phyloP scores from a whole-genome alignment of 139 green algal species.

The Micractinium conductrix region DNA sequence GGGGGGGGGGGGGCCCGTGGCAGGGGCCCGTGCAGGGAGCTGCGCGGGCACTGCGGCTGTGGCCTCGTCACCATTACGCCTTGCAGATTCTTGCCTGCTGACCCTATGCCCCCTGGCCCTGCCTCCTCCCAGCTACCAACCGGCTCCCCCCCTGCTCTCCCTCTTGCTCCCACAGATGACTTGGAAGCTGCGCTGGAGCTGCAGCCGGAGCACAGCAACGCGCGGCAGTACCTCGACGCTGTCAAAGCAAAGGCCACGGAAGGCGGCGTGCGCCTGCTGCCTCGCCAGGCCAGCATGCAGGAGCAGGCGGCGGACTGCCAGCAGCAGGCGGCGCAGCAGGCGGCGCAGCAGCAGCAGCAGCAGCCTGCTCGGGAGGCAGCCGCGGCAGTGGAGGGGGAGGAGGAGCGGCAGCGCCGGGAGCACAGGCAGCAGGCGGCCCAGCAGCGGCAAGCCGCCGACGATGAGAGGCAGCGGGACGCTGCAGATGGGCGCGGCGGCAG shows the following conservation, averaged over 20 bases:
- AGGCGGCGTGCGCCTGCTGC: background rate
- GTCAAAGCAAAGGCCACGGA: slow-evolving; percentile 5
- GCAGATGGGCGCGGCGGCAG: background rate
- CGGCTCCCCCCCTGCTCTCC: background rate
- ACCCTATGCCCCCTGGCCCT: too few species aligned
- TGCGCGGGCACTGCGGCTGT: too few species aligned
- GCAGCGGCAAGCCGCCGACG: background rate
- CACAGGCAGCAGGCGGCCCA: background rate
- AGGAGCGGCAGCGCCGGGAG: slow-evolving; percentile 4
- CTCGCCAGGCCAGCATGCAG: background rate
- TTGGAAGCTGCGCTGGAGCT: slow-evolving; percentile 39
- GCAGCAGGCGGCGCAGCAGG: background rate
- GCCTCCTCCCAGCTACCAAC: too few species aligned
- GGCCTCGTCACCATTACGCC: too few species aligned
- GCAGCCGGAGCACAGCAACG: slow-evolving; percentile 37
- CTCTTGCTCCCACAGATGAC: slow-evolving; percentile 20
- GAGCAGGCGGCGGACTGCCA: too few species aligned
- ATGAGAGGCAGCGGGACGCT: background rate
- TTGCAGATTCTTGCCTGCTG: too few species aligned
- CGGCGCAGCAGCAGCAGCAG: background rate
- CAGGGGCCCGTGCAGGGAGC: background rate
- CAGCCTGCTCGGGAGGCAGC: too few species aligned
- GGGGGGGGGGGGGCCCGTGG: background rate
- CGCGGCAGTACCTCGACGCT: slow-evolving; percentile 31
- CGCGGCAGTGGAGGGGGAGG: background rate